phyloP scores from a whole-genome alignment of 805 yeast species.

The Kodamaea leandrae region DNA sequence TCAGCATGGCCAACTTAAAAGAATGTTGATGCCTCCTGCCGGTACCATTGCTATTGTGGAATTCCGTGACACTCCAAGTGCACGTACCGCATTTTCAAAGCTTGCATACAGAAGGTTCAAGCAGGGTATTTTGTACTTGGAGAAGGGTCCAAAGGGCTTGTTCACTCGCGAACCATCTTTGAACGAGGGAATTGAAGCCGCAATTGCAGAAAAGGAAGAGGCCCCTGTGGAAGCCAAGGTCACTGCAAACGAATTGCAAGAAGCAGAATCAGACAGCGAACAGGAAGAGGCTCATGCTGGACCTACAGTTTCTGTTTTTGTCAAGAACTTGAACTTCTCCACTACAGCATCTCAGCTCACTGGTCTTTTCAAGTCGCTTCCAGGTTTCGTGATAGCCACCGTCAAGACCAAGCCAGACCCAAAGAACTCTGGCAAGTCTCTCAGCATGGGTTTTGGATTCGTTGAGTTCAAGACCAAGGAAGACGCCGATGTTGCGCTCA shows the following conservation, averaged over 20 bases:
- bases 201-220: constrained; percentile 21
- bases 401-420: constrained; percentile 89
- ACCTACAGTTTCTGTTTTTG: constrained; percentile 83
- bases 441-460: constrained; percentile 97
- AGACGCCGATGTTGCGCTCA: constrained; percentile 74
- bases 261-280: constrained; percentile 17
- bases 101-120: constrained; percentile 86
- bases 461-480: constrained; percentile 81
- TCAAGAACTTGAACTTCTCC: constrained; percentile 86
- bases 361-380: constrained; percentile 61
- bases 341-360: constrained; percentile 62
- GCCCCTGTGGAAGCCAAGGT: constrained; percentile 47
- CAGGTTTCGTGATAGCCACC: constrained; percentile 79
- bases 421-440: constrained; percentile 58
- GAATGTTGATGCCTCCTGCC: constrained; percentile 91
- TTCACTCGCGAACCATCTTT: constrained; percentile 58
- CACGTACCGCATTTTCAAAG: constrained; percentile 85
- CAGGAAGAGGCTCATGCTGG: constrained; percentile 50
- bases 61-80: constrained; percentile 76
- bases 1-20: constrained; percentile 72
- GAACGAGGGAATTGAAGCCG: constrained; percentile 23
- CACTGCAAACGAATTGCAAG: constrained; percentile 41
- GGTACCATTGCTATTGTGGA: constrained; percentile 95
- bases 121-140: constrained; percentile 82
- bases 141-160: constrained; percentile 87